A percentile compares a stretch with the other conserved stretches of the same genome.
These are phyloP conservation scores for Diaporthe capsici DNA, from an alignment of 2,329 filamentous ascomycete genomes.

Conservation along the genomic window DNA sequence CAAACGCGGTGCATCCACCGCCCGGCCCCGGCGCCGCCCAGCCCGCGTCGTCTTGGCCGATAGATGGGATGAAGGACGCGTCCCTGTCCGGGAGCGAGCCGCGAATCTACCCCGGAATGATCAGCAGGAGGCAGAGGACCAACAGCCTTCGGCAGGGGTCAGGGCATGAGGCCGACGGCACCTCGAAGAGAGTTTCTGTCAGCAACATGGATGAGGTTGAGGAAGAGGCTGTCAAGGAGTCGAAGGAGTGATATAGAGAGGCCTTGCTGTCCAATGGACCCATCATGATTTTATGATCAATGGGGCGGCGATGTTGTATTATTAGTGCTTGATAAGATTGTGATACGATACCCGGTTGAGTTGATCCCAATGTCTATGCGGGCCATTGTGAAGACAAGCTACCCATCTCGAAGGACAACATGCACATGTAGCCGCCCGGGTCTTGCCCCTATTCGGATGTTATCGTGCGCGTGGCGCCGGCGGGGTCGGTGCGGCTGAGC, in stretches of 20 bases:
- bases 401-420: not conserved
- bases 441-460: slow-evolving; percentile 21
- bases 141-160: slow-evolving; percentile 58
- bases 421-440: not conserved
- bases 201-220: slow-evolving; percentile 26
- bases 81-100: slow-evolving; percentile 74
- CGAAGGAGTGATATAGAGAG: slow-evolving; percentile 4
- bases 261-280: not conserved
- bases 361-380: not conserved
- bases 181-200: not conserved
- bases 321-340: slow-evolving; percentile 6
- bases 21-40: not conserved
- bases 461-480: slow-evolving; percentile 13
- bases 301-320: slow-evolving; percentile 7
- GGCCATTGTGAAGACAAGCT: not conserved
- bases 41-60: slow-evolving; percentile 38
- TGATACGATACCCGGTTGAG: slow-evolving; percentile 19
- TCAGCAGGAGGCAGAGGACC: slow-evolving; percentile 62
- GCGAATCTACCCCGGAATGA: slow-evolving; percentile 79
- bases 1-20: not conserved
- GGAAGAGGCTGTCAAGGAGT: slow-evolving; percentile 8
- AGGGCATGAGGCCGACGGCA: slow-evolving; percentile 55
- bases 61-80: slow-evolving; percentile 56
- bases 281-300: not conserved
- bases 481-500: slow-evolving; percentile 23